Conservation (phyloP, 2,329 filamentous ascomycete species). For the Lasiodiplodia sp. region DNA sequence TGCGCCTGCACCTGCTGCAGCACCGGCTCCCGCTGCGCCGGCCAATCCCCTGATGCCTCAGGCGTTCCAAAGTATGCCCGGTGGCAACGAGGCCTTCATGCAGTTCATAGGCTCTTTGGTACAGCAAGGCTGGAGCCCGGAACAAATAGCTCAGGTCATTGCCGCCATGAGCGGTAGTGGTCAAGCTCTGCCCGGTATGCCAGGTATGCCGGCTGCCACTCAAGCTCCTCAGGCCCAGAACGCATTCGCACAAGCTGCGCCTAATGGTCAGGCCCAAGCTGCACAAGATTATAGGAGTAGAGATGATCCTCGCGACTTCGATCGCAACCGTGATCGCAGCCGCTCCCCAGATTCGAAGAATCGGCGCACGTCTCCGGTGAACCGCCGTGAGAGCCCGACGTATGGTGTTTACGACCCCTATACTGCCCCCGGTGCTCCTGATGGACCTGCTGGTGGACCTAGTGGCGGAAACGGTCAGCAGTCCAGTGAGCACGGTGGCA, state of each 20-base stretch:
- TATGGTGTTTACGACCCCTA: constrained; percentile 77
- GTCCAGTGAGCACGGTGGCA: constrained; percentile 56
- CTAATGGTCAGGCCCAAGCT: constrained; percentile 21
- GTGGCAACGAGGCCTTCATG: constrained; percentile 28
- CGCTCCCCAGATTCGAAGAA: constrained; percentile 79
- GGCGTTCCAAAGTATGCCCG: constrained; percentile 43
- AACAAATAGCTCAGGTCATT: constrained; percentile 29
- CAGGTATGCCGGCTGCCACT: background rate
- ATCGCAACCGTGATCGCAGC: constrained; percentile 44
- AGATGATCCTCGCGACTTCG: constrained; percentile 23
- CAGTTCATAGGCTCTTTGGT: constrained; percentile 29
- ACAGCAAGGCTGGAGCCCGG: constrained; percentile 27
- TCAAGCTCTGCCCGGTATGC: constrained; percentile 1
- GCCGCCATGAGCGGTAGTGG: constrained; percentile 19
- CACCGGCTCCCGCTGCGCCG: constrained; percentile 23
- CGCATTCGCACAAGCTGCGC: constrained; percentile 6
- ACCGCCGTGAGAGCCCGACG: constrained; percentile 71
- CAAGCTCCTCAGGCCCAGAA: constrained; percentile 23
- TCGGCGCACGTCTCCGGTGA: constrained; percentile 68
- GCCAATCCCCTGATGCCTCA: constrained; percentile 37
- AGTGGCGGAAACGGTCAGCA: background rate
- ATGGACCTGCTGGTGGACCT: constrained; percentile 1
- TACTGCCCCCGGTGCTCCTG: constrained; percentile 46
- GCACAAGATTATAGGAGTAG: constrained; percentile 28
- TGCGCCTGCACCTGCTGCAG: constrained; percentile 34